Conservation (phyloP, 2,329 filamentous ascomycete genomes). For the Aspergillus glaucus region DNA sequence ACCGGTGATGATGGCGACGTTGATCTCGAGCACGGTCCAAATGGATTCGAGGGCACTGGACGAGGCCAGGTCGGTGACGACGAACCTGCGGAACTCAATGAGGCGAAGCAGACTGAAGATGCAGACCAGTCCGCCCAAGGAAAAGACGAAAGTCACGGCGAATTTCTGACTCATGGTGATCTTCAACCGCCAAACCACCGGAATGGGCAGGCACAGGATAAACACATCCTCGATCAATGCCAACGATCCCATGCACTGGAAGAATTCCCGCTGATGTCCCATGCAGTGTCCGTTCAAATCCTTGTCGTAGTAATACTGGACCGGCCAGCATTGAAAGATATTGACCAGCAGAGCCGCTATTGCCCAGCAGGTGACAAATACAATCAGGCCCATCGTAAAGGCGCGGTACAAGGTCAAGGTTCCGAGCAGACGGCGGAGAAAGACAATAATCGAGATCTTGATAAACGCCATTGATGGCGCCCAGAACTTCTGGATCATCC, state of each 20-base stretch:
- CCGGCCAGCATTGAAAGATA: constrained; percentile 8
- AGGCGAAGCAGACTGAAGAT: constrained; percentile 14
- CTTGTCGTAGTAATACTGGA: constrained; percentile 10
- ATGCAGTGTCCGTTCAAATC: constrained; percentile 7
- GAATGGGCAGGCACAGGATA: constrained; percentile 6
- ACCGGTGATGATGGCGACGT: constrained; percentile 9
- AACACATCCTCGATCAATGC: constrained; percentile 8
- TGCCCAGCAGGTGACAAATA: constrained; percentile 9
- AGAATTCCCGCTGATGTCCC: constrained; percentile 4
- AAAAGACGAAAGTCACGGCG: constrained; percentile 7
- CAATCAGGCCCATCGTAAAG: constrained; percentile 4
- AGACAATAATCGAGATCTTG: constrained; percentile 10
- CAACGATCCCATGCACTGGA: constrained; percentile 8
- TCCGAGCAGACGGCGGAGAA: constrained; percentile 7
- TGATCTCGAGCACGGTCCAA: constrained; percentile 12
- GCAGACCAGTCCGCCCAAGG: constrained; percentile 11
- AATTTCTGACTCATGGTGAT: constrained; percentile 8
- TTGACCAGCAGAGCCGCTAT: constrained; percentile 6
- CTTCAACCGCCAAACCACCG: constrained; percentile 6
- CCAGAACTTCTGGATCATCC: constrained; percentile 13
- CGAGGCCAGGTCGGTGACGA: constrained; percentile 6
- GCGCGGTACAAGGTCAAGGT: constrained; percentile 1
- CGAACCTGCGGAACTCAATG: constrained; percentile 9
- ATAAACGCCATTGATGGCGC: constrained; percentile 7
- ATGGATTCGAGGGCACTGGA: constrained; percentile 17